These are phyloP conservation scores for Botrytis tulipae DNA, from an alignment of 2,329 filamentous ascomycete genomes.

Conservation along the genomic window DNA sequence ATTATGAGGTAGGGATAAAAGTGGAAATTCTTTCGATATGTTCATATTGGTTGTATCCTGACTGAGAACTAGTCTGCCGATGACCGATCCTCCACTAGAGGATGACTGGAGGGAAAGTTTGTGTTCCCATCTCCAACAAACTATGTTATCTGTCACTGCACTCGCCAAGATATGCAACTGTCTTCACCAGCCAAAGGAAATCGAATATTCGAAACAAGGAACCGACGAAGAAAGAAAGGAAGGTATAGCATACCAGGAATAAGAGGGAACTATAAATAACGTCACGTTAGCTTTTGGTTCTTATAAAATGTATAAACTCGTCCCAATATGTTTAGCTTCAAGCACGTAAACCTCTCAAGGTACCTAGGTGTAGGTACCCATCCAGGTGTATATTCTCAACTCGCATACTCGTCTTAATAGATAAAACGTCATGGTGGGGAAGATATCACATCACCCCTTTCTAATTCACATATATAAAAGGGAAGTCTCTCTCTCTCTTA, in stretches of 20 bases:
- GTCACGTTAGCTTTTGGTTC: conserved; percentile 24
- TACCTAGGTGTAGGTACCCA: conserved; percentile 25
- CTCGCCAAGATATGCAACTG: not conserved
- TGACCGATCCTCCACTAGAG: not conserved
- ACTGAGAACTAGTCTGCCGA: not conserved
- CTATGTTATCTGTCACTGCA: not conserved
- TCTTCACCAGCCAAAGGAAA: not conserved
- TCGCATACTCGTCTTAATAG: not conserved
- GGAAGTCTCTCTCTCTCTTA: conserved; percentile 33
- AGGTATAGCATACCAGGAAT: conserved; percentile 49
- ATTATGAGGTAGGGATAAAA: not conserved
- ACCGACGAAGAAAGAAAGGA: not conserved
- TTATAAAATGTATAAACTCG: not conserved
- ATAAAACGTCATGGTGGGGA: conserved; percentile 25
- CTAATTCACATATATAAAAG: conserved; percentile 26
- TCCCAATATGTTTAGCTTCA: conserved; percentile 16
- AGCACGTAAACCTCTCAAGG: conserved; percentile 9
- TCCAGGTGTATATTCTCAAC: conserved; percentile 27
- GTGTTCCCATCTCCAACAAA: not conserved
- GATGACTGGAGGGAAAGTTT: not conserved
- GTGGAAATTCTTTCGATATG: not conserved
- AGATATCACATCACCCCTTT: not conserved
- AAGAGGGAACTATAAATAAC: conserved; percentile 54
- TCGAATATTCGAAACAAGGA: not conserved
- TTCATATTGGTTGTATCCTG: not conserved